phyloP scores from a whole-genome alignment of 208 protist species.

The Acanthamoeba triangularis region DNA sequence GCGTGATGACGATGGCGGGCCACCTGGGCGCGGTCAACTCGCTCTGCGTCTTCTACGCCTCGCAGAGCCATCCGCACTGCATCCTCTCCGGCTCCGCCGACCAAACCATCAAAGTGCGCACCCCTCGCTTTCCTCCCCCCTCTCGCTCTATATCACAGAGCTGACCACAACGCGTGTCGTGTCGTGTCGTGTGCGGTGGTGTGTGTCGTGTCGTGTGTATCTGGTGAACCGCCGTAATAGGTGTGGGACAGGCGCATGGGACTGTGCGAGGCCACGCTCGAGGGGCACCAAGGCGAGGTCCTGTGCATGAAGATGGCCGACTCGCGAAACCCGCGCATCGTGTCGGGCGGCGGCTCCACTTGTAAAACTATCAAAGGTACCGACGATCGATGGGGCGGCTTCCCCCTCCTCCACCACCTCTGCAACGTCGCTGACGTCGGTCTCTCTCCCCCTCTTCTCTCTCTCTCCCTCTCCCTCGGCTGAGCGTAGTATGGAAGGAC shows the following conservation, averaged over 20 bases:
- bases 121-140: neutral
- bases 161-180: too few relatives aligned
- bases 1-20: slow-evolving; percentile 55
- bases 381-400: neutral
- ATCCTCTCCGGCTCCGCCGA: slow-evolving; percentile 49
- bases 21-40: slow-evolving; percentile 60
- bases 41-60: slow-evolving; percentile 18
- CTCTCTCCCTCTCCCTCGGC: neutral
- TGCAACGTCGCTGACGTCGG: neutral
- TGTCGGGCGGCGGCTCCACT: slow-evolving; percentile 50
- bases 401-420: neutral
- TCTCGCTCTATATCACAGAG: neutral
- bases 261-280: neutral
- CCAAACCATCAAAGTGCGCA: slow-evolving; percentile 57
- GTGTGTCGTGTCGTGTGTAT: too few relatives aligned
- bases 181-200: too few relatives aligned
- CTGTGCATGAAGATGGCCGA: slow-evolving; percentile 57
- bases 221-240: neutral
- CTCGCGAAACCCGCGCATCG: slow-evolving; percentile 17
- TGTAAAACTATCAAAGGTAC: slow-evolving; percentile 65
- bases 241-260: slow-evolving; percentile 44
- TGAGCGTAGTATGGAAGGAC: slow-evolving; percentile 44
- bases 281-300: slow-evolving; percentile 49
- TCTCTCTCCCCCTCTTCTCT: neutral
- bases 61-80: neutral